Conservation (phyloP, 2,329 filamentous ascomycete genomes). For the Alternaria atra region DNA sequence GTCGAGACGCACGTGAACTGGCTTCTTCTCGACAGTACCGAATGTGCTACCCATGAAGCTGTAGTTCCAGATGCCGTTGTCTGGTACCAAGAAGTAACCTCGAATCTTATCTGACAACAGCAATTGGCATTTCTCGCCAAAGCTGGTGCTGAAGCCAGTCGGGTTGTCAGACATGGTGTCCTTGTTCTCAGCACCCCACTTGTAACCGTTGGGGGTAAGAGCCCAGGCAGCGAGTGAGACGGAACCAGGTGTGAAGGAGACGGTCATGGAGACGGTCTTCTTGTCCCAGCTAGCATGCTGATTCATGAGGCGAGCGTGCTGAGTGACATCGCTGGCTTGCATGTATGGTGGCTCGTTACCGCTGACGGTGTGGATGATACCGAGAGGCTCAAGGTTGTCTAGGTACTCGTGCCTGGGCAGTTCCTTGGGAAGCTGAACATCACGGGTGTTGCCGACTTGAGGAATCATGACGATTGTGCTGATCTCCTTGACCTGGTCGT, state of each 20-base stretch:
- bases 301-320: constrained; percentile 90
- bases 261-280: constrained; percentile 92
- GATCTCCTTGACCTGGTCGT: constrained; percentile 96
- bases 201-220: constrained; percentile 89
- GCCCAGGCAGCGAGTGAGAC: constrained; percentile 95
- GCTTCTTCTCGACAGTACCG: constrained; percentile 86
- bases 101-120: constrained; percentile 91
- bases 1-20: constrained; percentile 91
- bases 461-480: constrained; percentile 97
- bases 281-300: constrained; percentile 82
- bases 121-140: constrained; percentile 96
- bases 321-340: constrained; percentile 92
- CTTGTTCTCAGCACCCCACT: constrained; percentile 96
- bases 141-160: constrained; percentile 87
- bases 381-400: constrained; percentile 84
- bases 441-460: constrained; percentile 91
- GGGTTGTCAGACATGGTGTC: constrained; percentile 93
- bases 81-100: constrained; percentile 95
- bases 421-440: constrained; percentile 88
- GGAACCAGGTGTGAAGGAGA: constrained; percentile 95
- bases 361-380: constrained; percentile 93
- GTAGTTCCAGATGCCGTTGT: constrained; percentile 94
- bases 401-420: constrained; percentile 93
- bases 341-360: constrained; percentile 97
- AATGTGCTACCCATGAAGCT: constrained; percentile 96